Evolutionary conservation across 2,329 filamentous ascomycete genomes (phyloP).

Genomic region (Elsinoe batatas): DNA sequence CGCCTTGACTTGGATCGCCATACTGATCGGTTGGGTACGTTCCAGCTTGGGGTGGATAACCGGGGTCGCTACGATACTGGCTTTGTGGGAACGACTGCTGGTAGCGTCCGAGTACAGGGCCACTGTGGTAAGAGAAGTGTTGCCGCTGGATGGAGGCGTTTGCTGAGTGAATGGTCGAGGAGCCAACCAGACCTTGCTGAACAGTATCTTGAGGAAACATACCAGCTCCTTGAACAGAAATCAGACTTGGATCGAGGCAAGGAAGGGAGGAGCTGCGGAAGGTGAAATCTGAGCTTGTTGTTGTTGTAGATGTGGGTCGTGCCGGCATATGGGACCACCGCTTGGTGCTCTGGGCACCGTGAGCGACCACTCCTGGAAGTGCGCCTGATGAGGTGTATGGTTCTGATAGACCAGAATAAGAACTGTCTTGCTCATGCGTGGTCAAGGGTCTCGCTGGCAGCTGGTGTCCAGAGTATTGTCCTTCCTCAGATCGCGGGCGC

Average conservation of each 20-base stretch:
- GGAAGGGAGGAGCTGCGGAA: constrained; percentile 10
- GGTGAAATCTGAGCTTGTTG: constrained; percentile 1
- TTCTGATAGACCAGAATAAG: background rate
- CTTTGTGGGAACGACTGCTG: constrained; percentile 7
- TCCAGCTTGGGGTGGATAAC: constrained; percentile 6
- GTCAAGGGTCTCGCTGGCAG: constrained; percentile 9
- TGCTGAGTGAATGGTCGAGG: constrained; percentile 7
- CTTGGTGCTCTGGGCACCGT: background rate
- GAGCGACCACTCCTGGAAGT: background rate
- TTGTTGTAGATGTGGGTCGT: background rate
- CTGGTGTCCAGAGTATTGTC: constrained; percentile 9
- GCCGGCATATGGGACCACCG: constrained; percentile 8
- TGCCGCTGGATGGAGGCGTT: constrained; percentile 7
- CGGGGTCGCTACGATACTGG: constrained; percentile 6
- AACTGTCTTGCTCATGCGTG: background rate
- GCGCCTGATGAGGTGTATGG: constrained; percentile 8
- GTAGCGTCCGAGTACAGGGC: background rate
- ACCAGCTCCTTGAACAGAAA: constrained; percentile 1
- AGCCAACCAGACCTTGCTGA: background rate
- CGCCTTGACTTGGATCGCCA: constrained; percentile 12
- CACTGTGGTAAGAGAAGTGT: constrained; percentile 10
- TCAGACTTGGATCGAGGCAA: constrained; percentile 8
- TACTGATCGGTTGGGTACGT: constrained; percentile 7
- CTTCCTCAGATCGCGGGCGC: constrained; percentile 12
- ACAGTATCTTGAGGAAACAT: constrained; percentile 11